Base-by-base conservation (phyloP, 257 asterid species). In the Penstemon davidsonii region DNA sequence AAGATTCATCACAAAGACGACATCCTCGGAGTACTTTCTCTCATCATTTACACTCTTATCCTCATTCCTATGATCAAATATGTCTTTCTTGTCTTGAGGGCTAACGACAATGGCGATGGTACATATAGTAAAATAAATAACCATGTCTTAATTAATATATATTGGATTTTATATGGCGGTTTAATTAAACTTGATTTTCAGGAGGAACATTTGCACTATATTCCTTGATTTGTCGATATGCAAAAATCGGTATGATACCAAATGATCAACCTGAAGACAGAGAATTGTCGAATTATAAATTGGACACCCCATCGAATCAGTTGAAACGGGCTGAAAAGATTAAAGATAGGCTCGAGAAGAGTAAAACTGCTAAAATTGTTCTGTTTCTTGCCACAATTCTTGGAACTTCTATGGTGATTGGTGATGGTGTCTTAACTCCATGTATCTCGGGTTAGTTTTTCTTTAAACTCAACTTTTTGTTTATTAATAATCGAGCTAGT, bases 351-450 rank as follows among this genome's bases (percentile, higher is more conserved):
- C 57, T 90, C 0, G 97, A 90, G 57, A 85, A 46, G 5, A 90
- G 94, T 73, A 67, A 15, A 43, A 36, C 62, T 19, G 83, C 88
- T 4, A 87, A 84, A 76, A 10, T 78, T 18, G 8, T 88, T 19
- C 85, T 90, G 5, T 82, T 90, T 40, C 82, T 86, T 4, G 80
- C 74, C 18, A 67, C 97, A 36, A 84, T 88, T 52, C 86, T 90
- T 3, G 96, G 97, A 41, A 90, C 96, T 15, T 84, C 96, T 2
- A 88, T 90, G 96, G 97, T 88, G 12, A 90, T 90, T 11, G 97
- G 96, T 0, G 96, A 89, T 49, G 95, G 96, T 4, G 85, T 90
- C 59, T 84, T 90, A 3, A 90, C 97, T 33, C 97, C 97, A 5
- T 83, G 84, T 72, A 89, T 89, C 62, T 89, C 96, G 64, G 95